These are phyloP conservation scores for Citrus glauca DNA, from an alignment of 345 rosid species.

Conservation along the genomic window DNA sequence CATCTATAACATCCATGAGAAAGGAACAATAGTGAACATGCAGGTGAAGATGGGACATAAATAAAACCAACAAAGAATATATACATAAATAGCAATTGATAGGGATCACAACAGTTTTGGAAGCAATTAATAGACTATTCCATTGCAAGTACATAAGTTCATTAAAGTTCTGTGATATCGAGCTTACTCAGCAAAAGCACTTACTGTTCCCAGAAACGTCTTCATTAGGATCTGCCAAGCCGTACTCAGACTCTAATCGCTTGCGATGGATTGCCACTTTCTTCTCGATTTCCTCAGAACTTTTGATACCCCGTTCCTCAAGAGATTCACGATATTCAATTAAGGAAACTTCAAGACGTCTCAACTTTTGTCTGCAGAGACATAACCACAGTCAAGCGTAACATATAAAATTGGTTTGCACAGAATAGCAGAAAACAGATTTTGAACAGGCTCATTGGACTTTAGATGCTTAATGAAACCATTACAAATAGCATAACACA, in stretches of 20 bases:
- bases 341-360: slow-evolving; percentile 87
- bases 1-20: too few species aligned
- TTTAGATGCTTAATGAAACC: not conserved
- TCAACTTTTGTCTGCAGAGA: slow-evolving; percentile 70
- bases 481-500: not conserved
- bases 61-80: not conserved
- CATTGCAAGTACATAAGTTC: not conserved
- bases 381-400: slow-evolving; percentile 15
- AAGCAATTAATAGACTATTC: not conserved
- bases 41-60: not conserved
- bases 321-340: slow-evolving; percentile 95
- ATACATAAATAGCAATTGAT: not conserved
- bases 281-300: slow-evolving; percentile 80
- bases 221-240: slow-evolving; percentile 42
- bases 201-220: slow-evolving; percentile 51
- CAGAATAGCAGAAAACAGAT: not conserved
- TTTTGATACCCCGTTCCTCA: slow-evolving; percentile 82
- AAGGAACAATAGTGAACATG: too few species aligned
- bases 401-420: not conserved
- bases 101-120: not conserved
- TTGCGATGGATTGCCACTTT: slow-evolving; percentile 74
- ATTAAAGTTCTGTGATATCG: not conserved
- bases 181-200: slow-evolving; percentile 21
- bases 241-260: slow-evolving; percentile 73
- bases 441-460: not conserved